Evolutionary conservation across 768 basidiomycete genomes (phyloP), one percentile per base, ranked within the genome.

Genomic region (Coprinellus micaceus): DNA sequence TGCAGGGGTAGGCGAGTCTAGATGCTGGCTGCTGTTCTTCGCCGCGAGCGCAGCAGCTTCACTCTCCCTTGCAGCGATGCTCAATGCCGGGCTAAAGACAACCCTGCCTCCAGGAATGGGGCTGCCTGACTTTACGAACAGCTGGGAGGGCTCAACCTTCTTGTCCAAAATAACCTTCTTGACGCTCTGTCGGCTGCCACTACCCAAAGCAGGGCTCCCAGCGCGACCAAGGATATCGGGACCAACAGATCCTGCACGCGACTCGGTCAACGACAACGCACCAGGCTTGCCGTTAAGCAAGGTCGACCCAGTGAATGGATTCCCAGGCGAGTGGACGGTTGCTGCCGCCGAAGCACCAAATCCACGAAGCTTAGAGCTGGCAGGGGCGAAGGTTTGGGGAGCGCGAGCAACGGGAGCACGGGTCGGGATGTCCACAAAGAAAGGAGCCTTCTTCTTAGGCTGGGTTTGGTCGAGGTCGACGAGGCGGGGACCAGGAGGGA

Each of bases 121-220:
- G 29, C 75, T 72, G 28, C 77, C 78, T 1, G 77, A 74, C 64
- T 80, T 81, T 40, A 67, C 68, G 64, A 91, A 87, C 51, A 92
- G 64, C 59, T 92, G 88, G 24, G 81, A 73, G 25, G 89, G 80
- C 51, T 90, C 88, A 15, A 91, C 76, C 66, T 87, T 92, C 71
- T 90, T 94, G 66, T 94, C 89, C 59, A 97, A 68, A 36, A 94
- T 86, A 56, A 98, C 80, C 67, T 96, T 96, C 77, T 98, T 98
- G 56, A 96, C 91, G 66, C 92, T 96, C 56, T 88, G 83, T 53
- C 86, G 77, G 57, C 72, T 77, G 41, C 83, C 89, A 63, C 81
- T 87, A 5, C 89, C 89, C 48, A 91, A 69, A 3, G 83, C 76
- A 1, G 86, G 84, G 60, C 82, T 85, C 10, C 80, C 73, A 54